Evolutionary conservation across 305 asterid genomes (phyloP), one percentile per base, ranked within the genome.

Genomic region (Solanum chacoense): DNA sequence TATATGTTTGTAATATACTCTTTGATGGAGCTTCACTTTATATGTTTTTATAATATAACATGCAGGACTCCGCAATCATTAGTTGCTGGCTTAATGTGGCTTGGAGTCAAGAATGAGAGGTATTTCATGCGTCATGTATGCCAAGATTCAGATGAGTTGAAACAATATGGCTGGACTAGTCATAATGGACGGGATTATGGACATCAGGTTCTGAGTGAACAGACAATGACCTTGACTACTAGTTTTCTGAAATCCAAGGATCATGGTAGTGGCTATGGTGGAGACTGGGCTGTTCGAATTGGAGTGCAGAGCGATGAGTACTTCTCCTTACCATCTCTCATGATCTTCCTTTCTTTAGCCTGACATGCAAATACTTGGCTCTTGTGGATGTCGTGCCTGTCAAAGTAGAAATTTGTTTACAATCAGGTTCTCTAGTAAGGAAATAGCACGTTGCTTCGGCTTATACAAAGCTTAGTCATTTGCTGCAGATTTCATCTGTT

Each of bases 151-250:
- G 99, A 97, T 76, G 96, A 94, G 91, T 96, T 97, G 32, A 93
- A 92, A 87, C 93, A 93, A 80, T 97, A 96, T 92, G 99, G 98
- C 84, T 97, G 99, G 99, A 93, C 94, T 20, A 95, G 93, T 74
- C 99, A 97, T 88, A 94, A 97, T 91, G 99, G 99, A 65, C 96
- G 96, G 71, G 98, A 97, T 91, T 97, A 96, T 89, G 99, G 99
- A 31, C 98, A 92, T 78, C 99, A 96, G 88, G 90, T 94, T 89
- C 91, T 97, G 91, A 95, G 90, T 69, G 99, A 97, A 90, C 98
- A 95, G 77, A 93, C 91, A 75, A 90, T 97, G 94, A 91, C 92
- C 79, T 90, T 96, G 93, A 96, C 93, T 7, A 96, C 99, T 35
- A 94, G 94, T 90, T 97, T 97, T 93, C 91, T 97, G 90, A 97